Conservation (phyloP, 768 basidiomycete genomes). For the Chalciporus chontae region DNA sequence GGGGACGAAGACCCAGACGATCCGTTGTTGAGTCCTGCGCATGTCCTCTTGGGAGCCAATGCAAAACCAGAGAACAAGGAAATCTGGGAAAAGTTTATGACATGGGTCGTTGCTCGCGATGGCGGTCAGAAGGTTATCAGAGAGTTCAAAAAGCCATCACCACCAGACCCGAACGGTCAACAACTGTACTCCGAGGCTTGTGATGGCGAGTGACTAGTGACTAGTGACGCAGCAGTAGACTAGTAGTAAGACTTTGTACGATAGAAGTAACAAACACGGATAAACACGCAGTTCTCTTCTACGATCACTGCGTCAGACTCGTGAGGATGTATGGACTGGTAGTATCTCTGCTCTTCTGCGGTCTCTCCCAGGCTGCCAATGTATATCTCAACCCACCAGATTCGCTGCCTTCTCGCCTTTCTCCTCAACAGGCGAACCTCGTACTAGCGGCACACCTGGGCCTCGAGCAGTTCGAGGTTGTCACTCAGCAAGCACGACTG, state of each 20-base stretch:
- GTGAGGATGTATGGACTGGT: constrained; percentile 22
- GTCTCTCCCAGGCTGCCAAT: constrained; percentile 46
- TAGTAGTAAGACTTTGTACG: neutral
- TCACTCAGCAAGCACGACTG: constrained; percentile 32
- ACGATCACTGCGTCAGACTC: neutral
- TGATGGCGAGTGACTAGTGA: neutral
- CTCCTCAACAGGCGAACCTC: constrained; percentile 53
- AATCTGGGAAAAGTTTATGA: constrained; percentile 38
- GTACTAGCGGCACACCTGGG: constrained; percentile 67
- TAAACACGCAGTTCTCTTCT: constrained; percentile 14
- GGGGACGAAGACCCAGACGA: constrained; percentile 36
- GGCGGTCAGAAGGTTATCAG: constrained; percentile 45
- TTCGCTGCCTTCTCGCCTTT: constrained; percentile 37
- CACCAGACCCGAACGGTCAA: constrained; percentile 16
- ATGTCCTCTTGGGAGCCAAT: constrained; percentile 37
- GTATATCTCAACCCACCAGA: constrained; percentile 57
- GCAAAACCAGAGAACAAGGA: constrained; percentile 23
- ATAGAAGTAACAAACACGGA: constrained; percentile 15
- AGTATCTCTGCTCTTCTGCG: constrained; percentile 26
- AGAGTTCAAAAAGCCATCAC: constrained; percentile 32
- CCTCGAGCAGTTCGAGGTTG: constrained; percentile 60
- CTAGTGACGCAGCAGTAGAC: no score
- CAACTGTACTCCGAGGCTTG: constrained; percentile 33
- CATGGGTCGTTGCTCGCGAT: constrained; percentile 38
- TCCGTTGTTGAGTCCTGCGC: constrained; percentile 47